Base-by-base conservation (phyloP, 768 basidiomycete genomes). In the Ramaria sp. region DNA sequence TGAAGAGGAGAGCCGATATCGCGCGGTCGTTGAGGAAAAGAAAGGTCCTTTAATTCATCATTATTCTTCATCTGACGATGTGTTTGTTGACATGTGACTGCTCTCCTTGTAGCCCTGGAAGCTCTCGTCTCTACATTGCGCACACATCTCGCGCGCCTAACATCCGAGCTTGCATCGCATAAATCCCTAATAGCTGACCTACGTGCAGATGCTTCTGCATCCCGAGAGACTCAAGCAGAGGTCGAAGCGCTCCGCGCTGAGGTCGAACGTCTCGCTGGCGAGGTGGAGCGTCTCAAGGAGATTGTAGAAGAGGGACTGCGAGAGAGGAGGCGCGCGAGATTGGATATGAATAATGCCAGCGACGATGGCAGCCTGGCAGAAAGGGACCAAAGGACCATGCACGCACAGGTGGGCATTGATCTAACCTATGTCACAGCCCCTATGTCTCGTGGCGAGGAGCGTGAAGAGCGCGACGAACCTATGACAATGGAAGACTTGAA, bases 261-360 rank as follows among this genome's bases (percentile, higher is more conserved):
- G 63, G 86, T 97, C 7, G 88, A 93, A 63, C 70, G 84, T 43
- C 78, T 96, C 5, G 84, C 80, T 0, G 83, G 83, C 3, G 92
- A 98, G 69, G 88, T 97, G 1, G 86, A 88, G 59, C 85, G 90
- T 2, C 74, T 96, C n/a, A 74, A 87, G 11, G 86, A 83, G 0
- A 86, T 93, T 0, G 89, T 97, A 0, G 88, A 94, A 67, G 86
- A 89, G 58, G 91, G 91, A 4, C 73, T 96, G 53, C 79, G 83
- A 59, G 89, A 91, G 60, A 69, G 91, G 27, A 71, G 85, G 39
- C 69, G 74, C 39, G 74, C 73, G 3, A 71, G 83, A 59, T 83
- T 86, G 53, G 56, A 43, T 34, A 15, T 63, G 60, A 17, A 50
- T 24, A 34, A 34, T n/a, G 22, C 48, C 19, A 20, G 50, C 41